Evolutionary conservation across 768 basidiomycete species (phyloP).

Genomic region (Cyclocybe cylindracea): DNA sequence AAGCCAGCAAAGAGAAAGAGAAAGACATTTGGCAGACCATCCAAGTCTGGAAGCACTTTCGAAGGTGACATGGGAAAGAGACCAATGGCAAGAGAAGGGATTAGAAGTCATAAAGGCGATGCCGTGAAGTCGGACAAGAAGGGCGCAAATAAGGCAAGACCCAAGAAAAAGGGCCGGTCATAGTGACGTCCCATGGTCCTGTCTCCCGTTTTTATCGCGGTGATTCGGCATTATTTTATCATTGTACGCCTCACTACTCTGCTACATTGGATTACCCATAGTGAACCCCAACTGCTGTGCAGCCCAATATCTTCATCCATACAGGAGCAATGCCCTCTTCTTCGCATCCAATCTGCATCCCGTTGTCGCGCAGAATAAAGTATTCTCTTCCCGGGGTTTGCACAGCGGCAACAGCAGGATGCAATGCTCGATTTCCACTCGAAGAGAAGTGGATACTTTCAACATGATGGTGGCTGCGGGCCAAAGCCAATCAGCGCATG

Average conservation of each 20-base stretch:
- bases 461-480: constrained; percentile 66
- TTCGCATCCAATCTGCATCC: constrained; percentile 75
- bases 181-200: constrained; percentile 1
- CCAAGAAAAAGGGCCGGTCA: constrained; percentile 10
- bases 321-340: constrained; percentile 66
- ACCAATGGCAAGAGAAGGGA: constrained; percentile 50
- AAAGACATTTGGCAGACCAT: constrained; percentile 34
- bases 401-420: constrained; percentile 64
- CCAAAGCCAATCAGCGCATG: not conserved
- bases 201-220: not conserved
- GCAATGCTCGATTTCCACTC: constrained; percentile 42
- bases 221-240: not conserved
- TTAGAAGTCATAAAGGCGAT: constrained; percentile 65
- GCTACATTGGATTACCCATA: not conserved
- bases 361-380: constrained; percentile 71
- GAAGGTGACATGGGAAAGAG: constrained; percentile 59
- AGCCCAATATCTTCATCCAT: constrained; percentile 64
- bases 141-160: constrained; percentile 34
- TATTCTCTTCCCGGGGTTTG: constrained; percentile 73
- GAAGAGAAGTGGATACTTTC: constrained; percentile 73
- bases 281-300: constrained; percentile 24
- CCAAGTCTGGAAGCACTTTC: constrained; percentile 44
- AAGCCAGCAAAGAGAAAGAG: constrained; percentile 32
- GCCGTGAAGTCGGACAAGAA: constrained; percentile 53
- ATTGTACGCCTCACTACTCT: not conserved